Evolutionary conservation across 345 rosid genomes (phyloP).

Genomic region (Rhizophora apiculata): DNA sequence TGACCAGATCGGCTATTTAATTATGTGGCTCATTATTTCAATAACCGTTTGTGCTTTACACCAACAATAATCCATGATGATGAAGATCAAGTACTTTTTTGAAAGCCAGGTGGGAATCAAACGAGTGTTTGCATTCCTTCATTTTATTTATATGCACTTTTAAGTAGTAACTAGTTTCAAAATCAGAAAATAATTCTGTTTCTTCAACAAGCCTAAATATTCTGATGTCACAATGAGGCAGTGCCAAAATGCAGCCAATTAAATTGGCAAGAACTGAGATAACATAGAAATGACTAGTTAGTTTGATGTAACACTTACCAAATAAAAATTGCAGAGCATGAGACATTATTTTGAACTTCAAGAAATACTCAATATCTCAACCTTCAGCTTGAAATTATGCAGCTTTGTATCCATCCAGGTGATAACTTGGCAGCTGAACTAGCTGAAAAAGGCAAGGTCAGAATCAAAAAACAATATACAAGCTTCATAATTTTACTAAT

Average conservation of each 20-base stretch:
- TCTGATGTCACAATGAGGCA: too few species aligned
- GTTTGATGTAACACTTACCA: not conserved
- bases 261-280: not conserved
- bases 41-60: too few species aligned
- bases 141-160: not conserved
- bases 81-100: not conserved
- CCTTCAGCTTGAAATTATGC: not conserved
- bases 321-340: not conserved
- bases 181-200: too few species aligned
- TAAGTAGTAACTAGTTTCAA: too few species aligned
- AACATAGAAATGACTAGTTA: not conserved
- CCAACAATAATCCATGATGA: not conserved
- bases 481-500: not conserved
- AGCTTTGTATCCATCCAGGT: not conserved
- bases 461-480: not conserved
- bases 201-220: too few species aligned
- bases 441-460: not conserved
- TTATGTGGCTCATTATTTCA: too few species aligned
- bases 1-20: too few species aligned
- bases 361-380: not conserved
- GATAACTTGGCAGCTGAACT: not conserved
- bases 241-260: too few species aligned
- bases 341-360: not conserved
- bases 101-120: not conserved
- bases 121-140: not conserved